These are phyloP conservation scores for Drechslerella dactyloides DNA, from an alignment of 2,329 filamentous ascomycete species.

Conservation along the genomic window DNA sequence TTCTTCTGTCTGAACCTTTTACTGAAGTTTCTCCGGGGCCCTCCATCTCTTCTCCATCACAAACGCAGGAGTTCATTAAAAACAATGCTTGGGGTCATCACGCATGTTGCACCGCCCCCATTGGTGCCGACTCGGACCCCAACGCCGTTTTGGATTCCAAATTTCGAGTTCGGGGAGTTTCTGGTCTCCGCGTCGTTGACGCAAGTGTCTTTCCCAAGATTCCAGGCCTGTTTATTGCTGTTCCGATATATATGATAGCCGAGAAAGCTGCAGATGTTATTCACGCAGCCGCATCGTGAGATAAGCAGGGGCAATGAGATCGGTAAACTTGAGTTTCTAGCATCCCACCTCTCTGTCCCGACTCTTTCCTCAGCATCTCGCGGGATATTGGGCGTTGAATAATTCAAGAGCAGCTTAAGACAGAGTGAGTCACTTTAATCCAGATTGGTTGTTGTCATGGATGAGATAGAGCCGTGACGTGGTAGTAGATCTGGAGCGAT, in stretches of 20 bases:
- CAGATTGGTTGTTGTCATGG: too few relatives aligned
- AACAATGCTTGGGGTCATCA: conserved; percentile 67
- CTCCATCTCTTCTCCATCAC: conserved; percentile 10
- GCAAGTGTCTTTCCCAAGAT: conserved; percentile 66
- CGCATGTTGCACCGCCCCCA: conserved; percentile 64
- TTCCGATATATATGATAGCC: conserved; percentile 65
- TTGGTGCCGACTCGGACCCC: conserved; percentile 64
- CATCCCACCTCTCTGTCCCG: too few relatives aligned
- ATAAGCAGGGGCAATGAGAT: too few relatives aligned
- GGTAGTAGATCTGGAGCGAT: too few relatives aligned
- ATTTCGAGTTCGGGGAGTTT: conserved; percentile 66
- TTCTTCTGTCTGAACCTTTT: not conserved
- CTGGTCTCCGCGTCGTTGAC: conserved; percentile 68
- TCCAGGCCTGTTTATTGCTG: conserved; percentile 60
- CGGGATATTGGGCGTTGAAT: too few relatives aligned
- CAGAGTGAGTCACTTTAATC: too few relatives aligned
- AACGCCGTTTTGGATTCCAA: conserved; percentile 66
- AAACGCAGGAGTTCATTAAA: conserved; percentile 60
- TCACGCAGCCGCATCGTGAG: conserved; percentile 20
- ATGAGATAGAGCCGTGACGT: too few relatives aligned
- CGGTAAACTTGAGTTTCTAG: too few relatives aligned
- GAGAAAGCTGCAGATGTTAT: conserved; percentile 71
- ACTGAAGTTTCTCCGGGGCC: not conserved
- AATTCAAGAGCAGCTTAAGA: too few relatives aligned
- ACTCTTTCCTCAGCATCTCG: too few relatives aligned